phyloP scores from a whole-genome alignment of 176 grass and related monocot genomes.

The Pharus latifolius region DNA sequence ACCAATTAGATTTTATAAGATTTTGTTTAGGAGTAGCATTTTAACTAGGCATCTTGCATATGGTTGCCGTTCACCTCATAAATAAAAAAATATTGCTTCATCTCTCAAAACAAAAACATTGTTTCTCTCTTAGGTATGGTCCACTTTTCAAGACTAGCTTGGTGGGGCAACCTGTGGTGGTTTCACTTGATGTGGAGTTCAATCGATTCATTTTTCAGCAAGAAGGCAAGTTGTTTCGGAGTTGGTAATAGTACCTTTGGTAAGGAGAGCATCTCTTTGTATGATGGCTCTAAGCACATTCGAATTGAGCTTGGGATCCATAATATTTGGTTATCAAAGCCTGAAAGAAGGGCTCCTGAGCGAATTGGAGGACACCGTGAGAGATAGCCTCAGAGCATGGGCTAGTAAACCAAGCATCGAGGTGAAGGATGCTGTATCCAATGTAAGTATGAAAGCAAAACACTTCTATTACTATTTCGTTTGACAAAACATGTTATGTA shows the following conservation, averaged over 20 bases:
- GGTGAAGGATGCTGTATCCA: neutral
- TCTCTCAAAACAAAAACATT: too few species aligned
- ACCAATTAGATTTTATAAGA: too few species aligned
- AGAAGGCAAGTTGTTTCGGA: slow-evolving; percentile 7
- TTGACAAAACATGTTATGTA: too few species aligned
- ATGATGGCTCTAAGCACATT: neutral
- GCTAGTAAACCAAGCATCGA: neutral
- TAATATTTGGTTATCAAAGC: neutral
- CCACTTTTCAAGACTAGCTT: slow-evolving; percentile 3
- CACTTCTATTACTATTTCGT: too few species aligned
- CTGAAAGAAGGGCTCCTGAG: neutral
- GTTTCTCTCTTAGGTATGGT: neutral
- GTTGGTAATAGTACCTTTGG: slow-evolving; percentile 3
- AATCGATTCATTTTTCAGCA: slow-evolving; percentile 18
- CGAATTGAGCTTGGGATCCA: neutral
- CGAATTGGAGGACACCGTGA: neutral
- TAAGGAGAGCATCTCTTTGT: neutral
- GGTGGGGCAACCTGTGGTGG: neutral
- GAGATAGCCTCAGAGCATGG: neutral
- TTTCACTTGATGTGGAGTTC: slow-evolving; percentile 1
- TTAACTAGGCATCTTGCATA: too few species aligned
- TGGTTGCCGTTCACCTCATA: too few species aligned
- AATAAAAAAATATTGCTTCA: neutral
- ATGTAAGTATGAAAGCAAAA: too few species aligned
- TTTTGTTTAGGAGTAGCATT: too few species aligned